phyloP scores from a whole-genome alignment of 1,139 yeast species.

The Debaryomyces sp. region DNA sequence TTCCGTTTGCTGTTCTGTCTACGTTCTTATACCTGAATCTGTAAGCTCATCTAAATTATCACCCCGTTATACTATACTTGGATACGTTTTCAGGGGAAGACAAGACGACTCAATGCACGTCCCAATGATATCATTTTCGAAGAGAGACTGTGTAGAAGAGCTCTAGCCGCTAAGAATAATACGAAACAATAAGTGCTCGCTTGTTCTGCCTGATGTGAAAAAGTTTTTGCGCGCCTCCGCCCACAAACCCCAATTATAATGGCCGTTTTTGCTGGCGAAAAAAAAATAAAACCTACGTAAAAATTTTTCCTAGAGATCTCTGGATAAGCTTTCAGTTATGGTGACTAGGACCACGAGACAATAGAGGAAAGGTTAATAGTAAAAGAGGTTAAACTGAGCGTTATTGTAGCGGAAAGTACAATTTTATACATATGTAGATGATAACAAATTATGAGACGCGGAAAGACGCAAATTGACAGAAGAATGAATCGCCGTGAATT shows the following conservation, averaged over 20 bases:
- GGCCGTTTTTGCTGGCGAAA: not conserved
- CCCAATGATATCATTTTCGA: too few species aligned
- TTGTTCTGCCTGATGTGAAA: not conserved
- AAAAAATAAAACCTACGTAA: not conserved
- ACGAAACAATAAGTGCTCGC: not conserved
- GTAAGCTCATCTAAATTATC: too few species aligned
- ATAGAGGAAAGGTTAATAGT: not conserved
- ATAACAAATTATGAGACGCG: not conserved
- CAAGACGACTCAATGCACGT: too few species aligned
- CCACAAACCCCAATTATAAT: too few species aligned
- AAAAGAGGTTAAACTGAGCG: not conserved
- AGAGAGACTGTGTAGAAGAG: not conserved
- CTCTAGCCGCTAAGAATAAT: not conserved
- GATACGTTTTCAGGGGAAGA: too few species aligned
- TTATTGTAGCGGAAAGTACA: not conserved
- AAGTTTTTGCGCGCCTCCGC: not conserved
- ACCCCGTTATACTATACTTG: too few species aligned
- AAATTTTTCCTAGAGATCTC: not conserved
- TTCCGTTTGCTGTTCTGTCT: too few species aligned
- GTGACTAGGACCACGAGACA: not conserved
- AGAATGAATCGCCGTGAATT: not conserved
- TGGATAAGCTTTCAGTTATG: not conserved
- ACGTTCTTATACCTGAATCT: too few species aligned
- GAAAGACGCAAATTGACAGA: too few species aligned
- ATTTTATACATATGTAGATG: not conserved